Base-by-base conservation (phyloP, 2,329 filamentous ascomycete species). In the Fusarium xylarioides region DNA sequence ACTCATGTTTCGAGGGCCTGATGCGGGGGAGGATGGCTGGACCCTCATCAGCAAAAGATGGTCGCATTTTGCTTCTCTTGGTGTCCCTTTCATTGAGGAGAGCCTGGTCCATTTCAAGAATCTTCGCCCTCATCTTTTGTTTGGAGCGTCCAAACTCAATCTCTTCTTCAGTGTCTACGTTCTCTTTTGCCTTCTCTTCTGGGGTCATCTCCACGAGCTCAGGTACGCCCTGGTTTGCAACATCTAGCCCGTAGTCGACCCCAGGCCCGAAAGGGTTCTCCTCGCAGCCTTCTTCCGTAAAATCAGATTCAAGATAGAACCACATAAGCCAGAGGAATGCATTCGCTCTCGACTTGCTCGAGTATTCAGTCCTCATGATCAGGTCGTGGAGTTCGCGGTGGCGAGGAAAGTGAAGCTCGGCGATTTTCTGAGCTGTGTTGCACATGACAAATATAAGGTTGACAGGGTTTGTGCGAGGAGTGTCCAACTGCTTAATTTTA, bases 271-370 rank as follows among this genome's bases (percentile, higher is more conserved):
- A 99, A 0, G 96, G 96, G 78, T 99, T 99, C 76, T 93, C 92
- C 53, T 94, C 88, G 49, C 94, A 95, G 63, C 93, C 94, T 77
- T 97, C 93, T 76, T 92, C 91, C 0, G 93, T 93, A 76, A 98
- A 98, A 80, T 98, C 94, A 34, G 95, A 97, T 81, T 99, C 96
- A 23, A 99, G 88, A 79, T 99, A 98, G 86, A 96, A 98, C 96
- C 96, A 99, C 91, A 99, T 97, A 71, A 99, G 86, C 96, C 96
- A 99, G 26, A 99, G 84, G 76, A 99, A 99, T 2, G 95, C 95
- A 49, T 86, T 91, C 2, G 96, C 95, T 71, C 96, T 90, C 70
- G 94, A 97, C 74, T 87, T 84, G 82, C 95, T 98, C 64, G 91
- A 94, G 68, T 94, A 88, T 30, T 93, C 92, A 4, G 92, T 91